A percentile compares a stretch with the other conserved stretches of the same genome.
These are phyloP conservation scores for Aspergillus ochraceoroseus DNA, from an alignment of 2,329 filamentous ascomycete genomes.

Conservation along the genomic window DNA sequence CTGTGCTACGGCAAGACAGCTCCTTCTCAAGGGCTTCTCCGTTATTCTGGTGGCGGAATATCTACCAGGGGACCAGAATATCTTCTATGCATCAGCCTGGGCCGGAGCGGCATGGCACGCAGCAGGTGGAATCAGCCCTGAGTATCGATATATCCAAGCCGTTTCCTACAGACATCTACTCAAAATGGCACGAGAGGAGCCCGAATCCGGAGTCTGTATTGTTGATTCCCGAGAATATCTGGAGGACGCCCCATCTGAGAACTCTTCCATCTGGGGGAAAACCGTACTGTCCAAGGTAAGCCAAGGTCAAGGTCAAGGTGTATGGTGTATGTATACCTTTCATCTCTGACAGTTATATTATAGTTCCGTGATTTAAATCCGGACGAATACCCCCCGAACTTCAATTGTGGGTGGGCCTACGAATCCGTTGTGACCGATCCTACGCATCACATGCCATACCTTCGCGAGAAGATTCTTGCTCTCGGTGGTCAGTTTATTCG, in stretches of 20 bases:
- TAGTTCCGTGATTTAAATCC: conserved; percentile 34
- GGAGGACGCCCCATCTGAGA: conserved; percentile 29
- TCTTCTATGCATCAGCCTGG: conserved; percentile 39
- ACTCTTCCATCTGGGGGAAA: conserved; percentile 36
- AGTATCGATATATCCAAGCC: conserved; percentile 36
- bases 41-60: conserved; percentile 37
- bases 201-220: conserved; percentile 33
- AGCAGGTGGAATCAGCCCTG: conserved; percentile 33
- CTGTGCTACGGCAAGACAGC: conserved; percentile 36
- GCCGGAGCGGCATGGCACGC: conserved; percentile 41
- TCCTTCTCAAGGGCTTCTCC: conserved; percentile 34
- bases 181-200: conserved; percentile 34
- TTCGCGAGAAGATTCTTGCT: conserved; percentile 27
- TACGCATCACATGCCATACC: conserved; percentile 36
- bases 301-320: too few species aligned
- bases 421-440: conserved; percentile 38
- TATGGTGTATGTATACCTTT: too few species aligned
- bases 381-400: conserved; percentile 33
- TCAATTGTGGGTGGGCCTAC: conserved; percentile 35
- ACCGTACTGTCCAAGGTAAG: conserved; percentile 34
- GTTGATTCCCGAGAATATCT: conserved; percentile 36
- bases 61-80: conserved; percentile 36
- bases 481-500: conserved; percentile 36
- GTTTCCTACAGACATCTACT: conserved; percentile 34
- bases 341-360: conserved; percentile 4